A percentile compares a stretch with the other conserved stretches of the same genome.
These are phyloP conservation scores for Vitis riparia DNA, from an alignment of 164 flowering plant species.

Conservation along the genomic window DNA sequence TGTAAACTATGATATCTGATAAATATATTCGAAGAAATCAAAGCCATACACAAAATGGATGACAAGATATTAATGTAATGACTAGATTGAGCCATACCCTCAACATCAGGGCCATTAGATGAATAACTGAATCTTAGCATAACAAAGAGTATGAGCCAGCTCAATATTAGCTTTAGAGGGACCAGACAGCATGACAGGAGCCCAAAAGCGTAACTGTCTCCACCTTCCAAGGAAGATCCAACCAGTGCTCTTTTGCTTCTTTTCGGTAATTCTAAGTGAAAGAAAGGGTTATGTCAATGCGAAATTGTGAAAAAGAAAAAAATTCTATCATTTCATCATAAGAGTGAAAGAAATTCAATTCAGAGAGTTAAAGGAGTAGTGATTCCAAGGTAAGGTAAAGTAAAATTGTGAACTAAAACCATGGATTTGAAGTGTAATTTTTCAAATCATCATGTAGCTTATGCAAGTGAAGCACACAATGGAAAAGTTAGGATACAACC, in stretches of 20 bases:
- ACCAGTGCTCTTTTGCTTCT: conserved; percentile 1
- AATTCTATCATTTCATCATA: background rate
- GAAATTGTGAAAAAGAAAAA: background rate
- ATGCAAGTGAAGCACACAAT: too few species aligned
- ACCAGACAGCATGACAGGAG: conserved; percentile 12
- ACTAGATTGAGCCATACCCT: conserved; percentile 33
- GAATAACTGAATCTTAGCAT: conserved; percentile 24
- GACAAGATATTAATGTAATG: background rate
- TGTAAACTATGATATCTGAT: background rate
- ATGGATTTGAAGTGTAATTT: too few species aligned
- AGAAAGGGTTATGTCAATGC: background rate
- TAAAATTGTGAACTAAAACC: too few species aligned
- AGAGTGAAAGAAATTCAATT: background rate
- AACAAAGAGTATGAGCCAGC: conserved; percentile 28
- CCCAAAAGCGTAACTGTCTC: conserved; percentile 11
- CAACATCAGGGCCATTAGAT: conserved; percentile 42
- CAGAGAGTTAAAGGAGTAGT: too few species aligned
- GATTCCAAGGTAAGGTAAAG: too few species aligned
- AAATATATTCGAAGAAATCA: background rate
- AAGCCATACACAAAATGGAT: background rate
- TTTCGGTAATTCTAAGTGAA: conserved; percentile 11
- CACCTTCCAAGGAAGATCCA: conserved; percentile 10
- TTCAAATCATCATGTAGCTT: too few species aligned
- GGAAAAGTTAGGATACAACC: too few species aligned
- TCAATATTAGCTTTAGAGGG: conserved; percentile 13